Base-by-base conservation (phyloP, 495 filamentous ascomycete species). In the Astrocystis sublimbata region DNA sequence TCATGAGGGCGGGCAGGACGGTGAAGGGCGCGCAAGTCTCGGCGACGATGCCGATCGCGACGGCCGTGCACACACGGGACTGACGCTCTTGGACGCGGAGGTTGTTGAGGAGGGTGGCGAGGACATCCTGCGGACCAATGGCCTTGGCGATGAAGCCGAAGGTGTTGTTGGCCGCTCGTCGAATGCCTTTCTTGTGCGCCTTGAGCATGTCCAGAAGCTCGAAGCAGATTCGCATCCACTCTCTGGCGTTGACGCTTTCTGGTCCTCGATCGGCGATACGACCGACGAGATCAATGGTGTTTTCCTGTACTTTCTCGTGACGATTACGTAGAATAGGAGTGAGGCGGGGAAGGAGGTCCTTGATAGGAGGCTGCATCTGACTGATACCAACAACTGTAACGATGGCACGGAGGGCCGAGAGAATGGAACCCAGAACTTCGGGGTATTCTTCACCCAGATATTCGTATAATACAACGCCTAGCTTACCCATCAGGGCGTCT, bases 141-240 rank as follows among this genome's bases (percentile, higher is more conserved):
- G 96, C 96, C 78, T 98, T 99, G 69, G 96, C 96, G 68, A 99
- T 99, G 85, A 97, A 99, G 72, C 96, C 96, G 68, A 99, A 99
- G 2, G 96, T 99, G 81, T 99, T 99, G 85, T 99, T 99, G 60
- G 96, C 96, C 12, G 96, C 96, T 75, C 96, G 88, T 61, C 96
- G 91, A 68, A 99, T 99, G 58, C 96, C 93, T 82, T 97, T 97
- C 78, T 98, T 98, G 78, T 98, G 94, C 2, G 96, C 96, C 77
- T 99, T 99, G 63, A 99, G 85, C 94, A 99, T 98, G 78, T 99
- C 96, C 38, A 98, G 85, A 49, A 99, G 81, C 80, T 99, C 96
- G 74, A 98, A 99, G 78, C 96, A 98, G 73, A 99, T 99, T 68
- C 96, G 86, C 96, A 99, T 98, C 96, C 96, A 98, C 75, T 99